Evolutionary conservation across 495 filamentous ascomycete species (phyloP).

Genomic region (Podospora tetraspora): DNA sequence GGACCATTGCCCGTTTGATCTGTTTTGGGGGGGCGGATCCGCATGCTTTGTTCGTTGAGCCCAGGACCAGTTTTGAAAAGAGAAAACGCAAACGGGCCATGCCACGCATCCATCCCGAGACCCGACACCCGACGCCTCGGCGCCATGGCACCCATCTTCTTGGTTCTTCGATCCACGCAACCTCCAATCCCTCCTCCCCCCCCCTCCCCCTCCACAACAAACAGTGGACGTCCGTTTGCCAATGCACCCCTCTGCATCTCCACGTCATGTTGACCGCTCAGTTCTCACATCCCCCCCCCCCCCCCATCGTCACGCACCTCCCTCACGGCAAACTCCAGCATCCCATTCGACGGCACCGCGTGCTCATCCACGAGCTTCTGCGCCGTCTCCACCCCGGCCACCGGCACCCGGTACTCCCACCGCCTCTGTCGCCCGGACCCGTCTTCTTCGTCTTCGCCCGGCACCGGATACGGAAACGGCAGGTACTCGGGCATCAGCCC

Average conservation of each 20-base stretch:
- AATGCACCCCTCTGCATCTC: background rate
- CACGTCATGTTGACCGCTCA: background rate
- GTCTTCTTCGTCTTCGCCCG: conserved; percentile 26
- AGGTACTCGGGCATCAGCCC: conserved; percentile 62
- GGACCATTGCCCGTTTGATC: background rate
- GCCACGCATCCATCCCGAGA: background rate
- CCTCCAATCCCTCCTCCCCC: background rate
- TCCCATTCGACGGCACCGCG: conserved; percentile 54
- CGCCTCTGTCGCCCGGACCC: conserved; percentile 27
- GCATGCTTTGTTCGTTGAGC: background rate
- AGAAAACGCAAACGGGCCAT: background rate
- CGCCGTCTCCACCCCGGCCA: conserved; percentile 63
- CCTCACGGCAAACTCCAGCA: conserved; percentile 45
- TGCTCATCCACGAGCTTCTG: conserved; percentile 61
- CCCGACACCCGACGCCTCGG: background rate
- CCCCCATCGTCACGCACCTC: conserved; percentile 4
- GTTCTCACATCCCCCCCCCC: background rate
- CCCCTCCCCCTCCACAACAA: background rate
- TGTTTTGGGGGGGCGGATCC: background rate
- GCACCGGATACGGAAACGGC: conserved; percentile 51
- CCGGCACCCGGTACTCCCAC: conserved; percentile 61
- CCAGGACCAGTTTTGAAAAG: background rate
- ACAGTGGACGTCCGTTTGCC: background rate
- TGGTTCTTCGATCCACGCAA: background rate
- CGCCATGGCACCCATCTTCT: background rate